Evolutionary conservation across 345 rosid species (phyloP), one percentile per base, ranked within the genome.

Genomic region (Salix caprea): DNA sequence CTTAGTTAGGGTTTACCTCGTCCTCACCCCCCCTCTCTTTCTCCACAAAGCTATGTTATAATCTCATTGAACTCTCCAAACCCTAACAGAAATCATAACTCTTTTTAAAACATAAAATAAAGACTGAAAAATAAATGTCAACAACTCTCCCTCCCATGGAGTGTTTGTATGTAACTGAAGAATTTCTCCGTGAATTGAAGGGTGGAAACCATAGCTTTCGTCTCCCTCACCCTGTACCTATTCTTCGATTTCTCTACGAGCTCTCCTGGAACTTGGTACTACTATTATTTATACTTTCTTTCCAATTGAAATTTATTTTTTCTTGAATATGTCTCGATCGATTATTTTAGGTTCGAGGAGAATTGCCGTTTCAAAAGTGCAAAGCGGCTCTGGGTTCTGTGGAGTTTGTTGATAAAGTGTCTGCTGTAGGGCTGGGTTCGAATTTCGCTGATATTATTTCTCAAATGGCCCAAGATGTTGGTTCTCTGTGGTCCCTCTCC

Each of bases 381-480:
- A 94, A 87, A 83, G 78, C 84, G 32, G 89, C 86, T 14, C 77
- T 96, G 91, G 97, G 94, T 6, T 83, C 82, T 21, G 92, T 89
- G 74, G 88, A 85, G 11, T 94, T 91, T 80, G 75, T 72, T 48
- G 96, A 89, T 32, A 79, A 77, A 44, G 87, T 87, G 13, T 82
- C 91, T 23, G 77, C 26, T 42, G 87, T 81, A 52, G 98, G 86
- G 75, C 76, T 92, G 75, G 94, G 84, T 37, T 94, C 97, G 7
- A 80, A 78, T 76, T 90, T 92, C 62, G 91, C 97, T 1, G 99
- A 96, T 84, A 85, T 96, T 40, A 84, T 94, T 28, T 81, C 97
- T 50, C 99, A 96, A 85, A 89, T 96, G 84, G 97, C 97, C 78
- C 98, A 89, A 78, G 99, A 96, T 46, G 99, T 96, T 80, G 77